Evolutionary conservation across 306 rosid genomes (phyloP).

Genomic region (Trifolium fragiferum): DNA sequence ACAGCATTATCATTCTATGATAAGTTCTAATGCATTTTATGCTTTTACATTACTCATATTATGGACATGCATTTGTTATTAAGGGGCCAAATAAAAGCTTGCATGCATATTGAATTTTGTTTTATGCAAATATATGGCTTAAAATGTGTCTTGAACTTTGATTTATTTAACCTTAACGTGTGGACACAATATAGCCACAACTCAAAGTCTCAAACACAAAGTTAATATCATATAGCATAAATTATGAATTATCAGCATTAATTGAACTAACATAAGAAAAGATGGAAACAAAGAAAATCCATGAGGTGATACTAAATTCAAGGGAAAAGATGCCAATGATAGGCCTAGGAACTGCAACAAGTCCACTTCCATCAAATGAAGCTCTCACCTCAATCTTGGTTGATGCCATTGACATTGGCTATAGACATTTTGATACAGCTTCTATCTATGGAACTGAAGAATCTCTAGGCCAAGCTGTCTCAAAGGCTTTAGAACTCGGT

Average conservation of each 20-base stretch:
- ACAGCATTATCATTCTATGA: no score
- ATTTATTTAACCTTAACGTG: background rate
- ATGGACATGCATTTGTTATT: background rate
- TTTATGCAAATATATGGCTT: slow-evolving; percentile 6
- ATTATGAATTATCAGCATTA: slow-evolving; percentile 17
- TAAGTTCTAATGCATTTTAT: no score
- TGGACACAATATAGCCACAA: slow-evolving; percentile 32
- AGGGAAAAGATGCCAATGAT: slow-evolving; percentile 43
- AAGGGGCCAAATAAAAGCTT: background rate
- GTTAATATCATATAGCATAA: background rate
- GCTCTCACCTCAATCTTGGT: background rate
- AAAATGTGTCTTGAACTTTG: background rate
- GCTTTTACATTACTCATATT: no score
- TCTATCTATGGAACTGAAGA: slow-evolving; percentile 43
- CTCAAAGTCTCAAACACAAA: background rate
- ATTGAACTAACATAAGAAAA: slow-evolving; percentile 23
- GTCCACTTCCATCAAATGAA: slow-evolving; percentile 20
- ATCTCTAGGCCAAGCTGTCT: slow-evolving; percentile 51
- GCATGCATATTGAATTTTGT: no score
- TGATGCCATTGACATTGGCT: background rate
- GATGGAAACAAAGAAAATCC: slow-evolving; percentile 38
- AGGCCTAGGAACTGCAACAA: slow-evolving; percentile 42
- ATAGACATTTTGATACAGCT: background rate
- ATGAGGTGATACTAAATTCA: slow-evolving; percentile 42
- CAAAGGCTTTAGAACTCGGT: slow-evolving; percentile 47